Conservation (phyloP, 2,329 filamentous ascomycete genomes). For the Colletotrichum noveboracense region DNA sequence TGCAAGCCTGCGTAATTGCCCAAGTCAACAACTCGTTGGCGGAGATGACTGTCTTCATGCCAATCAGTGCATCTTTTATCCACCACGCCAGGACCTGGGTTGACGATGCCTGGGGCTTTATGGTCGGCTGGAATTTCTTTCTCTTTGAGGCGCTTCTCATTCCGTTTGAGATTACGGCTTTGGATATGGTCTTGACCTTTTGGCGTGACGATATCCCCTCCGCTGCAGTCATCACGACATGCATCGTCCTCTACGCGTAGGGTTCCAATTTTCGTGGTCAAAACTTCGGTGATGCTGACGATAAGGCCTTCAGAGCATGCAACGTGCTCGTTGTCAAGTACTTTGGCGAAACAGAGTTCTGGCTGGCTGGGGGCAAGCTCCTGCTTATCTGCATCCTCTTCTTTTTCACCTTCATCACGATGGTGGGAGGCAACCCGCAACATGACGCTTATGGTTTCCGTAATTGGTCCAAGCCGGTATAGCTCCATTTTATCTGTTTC, state of each 20-base stretch:
- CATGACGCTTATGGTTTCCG: conserved; percentile 66
- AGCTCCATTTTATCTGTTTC: not conserved
- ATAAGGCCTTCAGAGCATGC: not conserved
- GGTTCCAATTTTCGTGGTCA: not conserved
- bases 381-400: conserved; percentile 66
- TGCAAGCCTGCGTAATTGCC: conserved; percentile 24
- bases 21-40: conserved; percentile 46
- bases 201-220: conserved; percentile 36
- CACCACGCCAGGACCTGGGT: conserved; percentile 55
- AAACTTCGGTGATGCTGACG: not conserved
- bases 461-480: conserved; percentile 59
- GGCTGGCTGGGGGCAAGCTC: conserved; percentile 63
- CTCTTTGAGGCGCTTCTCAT: conserved; percentile 56
- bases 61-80: conserved; percentile 48
- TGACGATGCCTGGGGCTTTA: conserved; percentile 53
- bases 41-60: conserved; percentile 27
- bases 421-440: conserved; percentile 65
- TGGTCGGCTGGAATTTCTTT: conserved; percentile 56
- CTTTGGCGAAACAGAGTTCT: conserved; percentile 78
- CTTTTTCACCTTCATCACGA: conserved; percentile 66
- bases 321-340: conserved; percentile 50
- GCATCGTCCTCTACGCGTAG: conserved; percentile 1
- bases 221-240: conserved; percentile 19
- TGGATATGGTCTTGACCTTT: conserved; percentile 41
- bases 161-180: conserved; percentile 55